Evolutionary conservation across 176 grass and related monocot species (phyloP).

Genomic region (Cenchrus fungigraminus): DNA sequence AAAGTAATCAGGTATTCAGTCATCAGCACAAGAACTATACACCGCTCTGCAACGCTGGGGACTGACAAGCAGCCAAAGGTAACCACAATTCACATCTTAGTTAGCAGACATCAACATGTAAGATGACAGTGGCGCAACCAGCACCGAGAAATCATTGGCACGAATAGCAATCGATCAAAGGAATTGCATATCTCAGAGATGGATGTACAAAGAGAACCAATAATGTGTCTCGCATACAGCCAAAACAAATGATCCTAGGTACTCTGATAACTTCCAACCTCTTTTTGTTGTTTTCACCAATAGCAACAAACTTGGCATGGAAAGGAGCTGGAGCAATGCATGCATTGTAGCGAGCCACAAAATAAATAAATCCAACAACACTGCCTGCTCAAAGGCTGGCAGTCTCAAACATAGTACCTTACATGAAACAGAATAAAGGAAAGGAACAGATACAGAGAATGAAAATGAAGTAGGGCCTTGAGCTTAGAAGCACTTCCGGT

Average conservation of each 20-base stretch:
- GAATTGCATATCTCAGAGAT: slow-evolving; percentile 7
- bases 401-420: slow-evolving; percentile 39
- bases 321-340: background rate
- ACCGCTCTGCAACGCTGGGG: background rate
- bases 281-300: background rate
- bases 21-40: background rate
- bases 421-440: slow-evolving; percentile 21
- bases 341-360: background rate
- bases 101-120: background rate
- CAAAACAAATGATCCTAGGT: slow-evolving; percentile 11
- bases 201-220: slow-evolving; percentile 17
- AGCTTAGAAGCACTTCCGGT: slow-evolving; percentile 53
- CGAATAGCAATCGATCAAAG: background rate
- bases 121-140: background rate
- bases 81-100: background rate
- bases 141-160: background rate
- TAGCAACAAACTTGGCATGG: slow-evolving; percentile 11
- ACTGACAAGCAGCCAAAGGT: background rate
- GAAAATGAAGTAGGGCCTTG: background rate
- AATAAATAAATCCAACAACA: slow-evolving; percentile 31
- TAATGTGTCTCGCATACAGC: slow-evolving; percentile 9
- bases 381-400: background rate
- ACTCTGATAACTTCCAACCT: background rate
- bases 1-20: background rate
- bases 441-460: slow-evolving; percentile 26